Percentiles rank a stretch among this genome's conserved stretches.
phyloP scores from a whole-genome alignment of 2,329 filamentous ascomycete species.

The Dactylonectria macrodidyma region DNA sequence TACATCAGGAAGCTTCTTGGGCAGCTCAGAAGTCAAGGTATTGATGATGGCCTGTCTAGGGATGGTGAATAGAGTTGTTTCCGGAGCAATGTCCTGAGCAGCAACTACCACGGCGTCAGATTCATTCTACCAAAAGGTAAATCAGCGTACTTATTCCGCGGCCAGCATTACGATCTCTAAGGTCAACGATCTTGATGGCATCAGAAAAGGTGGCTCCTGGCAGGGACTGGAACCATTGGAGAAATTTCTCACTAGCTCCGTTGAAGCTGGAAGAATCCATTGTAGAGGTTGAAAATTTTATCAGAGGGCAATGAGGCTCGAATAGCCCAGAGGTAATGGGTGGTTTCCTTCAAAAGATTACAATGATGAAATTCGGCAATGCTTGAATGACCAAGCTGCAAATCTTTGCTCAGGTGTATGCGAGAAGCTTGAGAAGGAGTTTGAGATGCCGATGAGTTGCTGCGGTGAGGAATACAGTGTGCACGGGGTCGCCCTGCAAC shows the following conservation, averaged over 20 bases:
- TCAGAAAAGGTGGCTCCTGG: constrained; percentile 69
- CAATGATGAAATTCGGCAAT: neutral
- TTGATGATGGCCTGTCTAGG: constrained; percentile 81
- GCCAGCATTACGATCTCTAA: constrained; percentile 65
- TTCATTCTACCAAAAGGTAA: neutral
- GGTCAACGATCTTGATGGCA: constrained; percentile 66
- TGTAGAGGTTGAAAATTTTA: neutral
- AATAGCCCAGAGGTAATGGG: neutral
- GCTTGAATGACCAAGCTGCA: constrained; percentile 22
- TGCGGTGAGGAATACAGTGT: constrained; percentile 18
- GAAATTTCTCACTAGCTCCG: constrained; percentile 60
- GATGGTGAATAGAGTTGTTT: constrained; percentile 86
- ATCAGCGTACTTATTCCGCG: constrained; percentile 66
- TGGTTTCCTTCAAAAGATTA: no score
- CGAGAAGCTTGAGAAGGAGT: neutral
- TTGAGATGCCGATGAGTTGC: constrained; percentile 10
- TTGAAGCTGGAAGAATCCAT: constrained; percentile 55
- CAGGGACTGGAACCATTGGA: constrained; percentile 68
- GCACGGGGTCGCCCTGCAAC: neutral
- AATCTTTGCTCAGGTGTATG: constrained; percentile 11
- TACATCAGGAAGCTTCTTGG: constrained; percentile 68
- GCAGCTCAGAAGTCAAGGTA: constrained; percentile 79
- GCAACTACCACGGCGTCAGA: constrained; percentile 79
- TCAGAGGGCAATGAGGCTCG: neutral
- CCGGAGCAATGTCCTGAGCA: constrained; percentile 76